phyloP scores from a whole-genome alignment of 768 basidiomycete genomes.

The Pisolithus microcarpus region DNA sequence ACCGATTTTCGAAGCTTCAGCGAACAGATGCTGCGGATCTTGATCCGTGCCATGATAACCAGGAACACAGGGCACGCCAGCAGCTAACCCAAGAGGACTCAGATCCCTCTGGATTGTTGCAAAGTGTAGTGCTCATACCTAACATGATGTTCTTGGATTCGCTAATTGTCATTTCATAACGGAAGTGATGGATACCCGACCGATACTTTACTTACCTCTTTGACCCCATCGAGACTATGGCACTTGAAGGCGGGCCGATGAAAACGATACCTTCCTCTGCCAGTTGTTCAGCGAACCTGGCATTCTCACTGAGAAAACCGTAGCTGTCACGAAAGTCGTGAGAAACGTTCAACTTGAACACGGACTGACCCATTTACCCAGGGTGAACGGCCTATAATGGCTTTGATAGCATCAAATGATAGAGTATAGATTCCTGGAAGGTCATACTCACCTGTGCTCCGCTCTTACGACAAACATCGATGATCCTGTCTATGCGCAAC shows the following conservation, averaged over 20 bases:
- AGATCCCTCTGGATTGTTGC: constrained; percentile 4
- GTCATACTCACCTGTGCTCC: constrained; percentile 67
- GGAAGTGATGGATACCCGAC: neutral
- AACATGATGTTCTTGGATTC: constrained; percentile 96
- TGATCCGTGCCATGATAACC: constrained; percentile 88
- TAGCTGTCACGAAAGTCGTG: constrained; percentile 39
- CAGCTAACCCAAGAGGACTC: constrained; percentile 40
- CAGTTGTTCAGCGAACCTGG: constrained; percentile 67
- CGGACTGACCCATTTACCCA: constrained; percentile 43
- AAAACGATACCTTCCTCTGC: constrained; percentile 79
- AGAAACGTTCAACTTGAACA: neutral
- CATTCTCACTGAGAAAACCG: constrained; percentile 91
- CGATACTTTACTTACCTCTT: constrained; percentile 58
- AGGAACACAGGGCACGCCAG: constrained; percentile 88
- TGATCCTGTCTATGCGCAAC: constrained; percentile 84
- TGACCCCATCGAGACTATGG: constrained; percentile 91
- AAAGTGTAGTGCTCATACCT: constrained; percentile 33
- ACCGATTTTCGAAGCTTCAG: constrained; percentile 71
- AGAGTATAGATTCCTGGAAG: neutral
- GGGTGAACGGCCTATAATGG: constrained; percentile 77
- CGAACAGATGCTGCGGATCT: constrained; percentile 58
- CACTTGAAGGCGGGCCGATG: constrained; percentile 82
- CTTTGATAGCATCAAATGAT: constrained; percentile 1
- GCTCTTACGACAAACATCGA: constrained; percentile 71
- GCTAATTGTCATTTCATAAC: constrained; percentile 30